Evolutionary conservation across 768 basidiomycete species (phyloP).

Genomic region (Hygrophorus pudorinus): DNA sequence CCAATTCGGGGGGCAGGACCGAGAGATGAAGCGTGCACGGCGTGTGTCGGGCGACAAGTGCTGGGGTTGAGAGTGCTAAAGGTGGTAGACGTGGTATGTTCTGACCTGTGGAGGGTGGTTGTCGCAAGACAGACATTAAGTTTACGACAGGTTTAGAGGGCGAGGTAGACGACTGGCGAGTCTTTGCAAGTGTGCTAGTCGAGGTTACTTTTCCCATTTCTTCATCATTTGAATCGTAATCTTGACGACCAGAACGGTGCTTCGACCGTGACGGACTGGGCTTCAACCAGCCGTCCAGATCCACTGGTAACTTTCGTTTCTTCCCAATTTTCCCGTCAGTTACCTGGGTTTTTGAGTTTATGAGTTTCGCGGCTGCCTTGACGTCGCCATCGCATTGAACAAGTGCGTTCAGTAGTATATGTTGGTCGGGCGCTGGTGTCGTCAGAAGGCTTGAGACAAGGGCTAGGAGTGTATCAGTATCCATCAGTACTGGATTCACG

Average conservation of each 20-base stretch:
- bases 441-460: constrained; percentile 53
- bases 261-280: constrained; percentile 3
- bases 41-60: constrained; percentile 56
- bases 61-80: constrained; percentile 49
- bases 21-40: constrained; percentile 69
- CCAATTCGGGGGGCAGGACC: constrained; percentile 64
- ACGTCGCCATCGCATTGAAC: constrained; percentile 47
- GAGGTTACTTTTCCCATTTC: constrained; percentile 9
- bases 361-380: constrained; percentile 32
- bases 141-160: constrained; percentile 27
- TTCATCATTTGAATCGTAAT: background rate
- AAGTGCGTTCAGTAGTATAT: constrained; percentile 48
- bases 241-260: background rate
- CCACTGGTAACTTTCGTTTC: constrained; percentile 1
- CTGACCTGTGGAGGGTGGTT: constrained; percentile 31
- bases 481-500: too few relatives aligned
- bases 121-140: constrained; percentile 48
- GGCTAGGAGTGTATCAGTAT: constrained; percentile 57
- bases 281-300: constrained; percentile 5
- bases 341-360: constrained; percentile 19
- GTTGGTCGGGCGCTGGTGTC: constrained; percentile 22
- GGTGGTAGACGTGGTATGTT: constrained; percentile 39
- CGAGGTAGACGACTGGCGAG: constrained; percentile 7
- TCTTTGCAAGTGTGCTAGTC: background rate
- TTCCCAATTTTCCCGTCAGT: background rate